Conservation (phyloP, 2,329 filamentous ascomycete species). For the Furcasterigmium sp. region DNA sequence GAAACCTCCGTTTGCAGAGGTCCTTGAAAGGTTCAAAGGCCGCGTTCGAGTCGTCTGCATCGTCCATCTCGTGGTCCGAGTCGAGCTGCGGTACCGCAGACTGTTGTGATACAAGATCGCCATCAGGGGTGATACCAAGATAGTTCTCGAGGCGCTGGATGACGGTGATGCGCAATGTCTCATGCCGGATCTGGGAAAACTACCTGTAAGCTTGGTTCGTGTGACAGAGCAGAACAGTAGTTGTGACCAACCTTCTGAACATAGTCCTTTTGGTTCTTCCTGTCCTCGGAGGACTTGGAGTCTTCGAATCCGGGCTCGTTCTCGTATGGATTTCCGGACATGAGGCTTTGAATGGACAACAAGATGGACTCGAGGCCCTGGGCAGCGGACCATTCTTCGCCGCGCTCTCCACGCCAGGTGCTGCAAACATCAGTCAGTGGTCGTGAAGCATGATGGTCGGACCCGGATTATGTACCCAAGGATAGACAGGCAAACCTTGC, state of each 20-base stretch:
- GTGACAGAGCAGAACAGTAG: neutral
- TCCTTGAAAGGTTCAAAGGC: slow-evolving; percentile 86
- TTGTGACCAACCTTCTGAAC: slow-evolving; percentile 64
- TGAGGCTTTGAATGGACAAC: slow-evolving; percentile 91
- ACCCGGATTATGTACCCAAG: slow-evolving; percentile 61
- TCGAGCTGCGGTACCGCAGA: slow-evolving; percentile 26
- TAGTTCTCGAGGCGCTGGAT: slow-evolving; percentile 81
- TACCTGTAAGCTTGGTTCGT: neutral
- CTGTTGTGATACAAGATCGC: slow-evolving; percentile 29
- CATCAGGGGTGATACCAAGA: slow-evolving; percentile 57
- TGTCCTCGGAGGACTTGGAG: slow-evolving; percentile 61
- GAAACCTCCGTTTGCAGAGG: slow-evolving; percentile 81
- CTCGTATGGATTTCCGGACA: slow-evolving; percentile 90
- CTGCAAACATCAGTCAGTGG: slow-evolving; percentile 34
- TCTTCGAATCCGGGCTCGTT: slow-evolving; percentile 94
- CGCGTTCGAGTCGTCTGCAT: slow-evolving; percentile 46
- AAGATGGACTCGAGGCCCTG: slow-evolving; percentile 93
- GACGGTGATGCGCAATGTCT: slow-evolving; percentile 80
- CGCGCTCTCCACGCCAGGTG: slow-evolving; percentile 86
- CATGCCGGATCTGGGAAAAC: slow-evolving; percentile 72
- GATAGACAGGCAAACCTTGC: slow-evolving; percentile 93
- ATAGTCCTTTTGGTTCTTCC: slow-evolving; percentile 70
- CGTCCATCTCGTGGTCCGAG: slow-evolving; percentile 41
- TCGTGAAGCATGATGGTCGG: too few relatives aligned
- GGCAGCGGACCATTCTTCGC: slow-evolving; percentile 94